A percentile compares a stretch with the other conserved stretches of the same genome.
Evolutionary conservation across 495 filamentous ascomycete genomes (phyloP).

Genomic region (Pseudomonodictys pantanalensis): DNA sequence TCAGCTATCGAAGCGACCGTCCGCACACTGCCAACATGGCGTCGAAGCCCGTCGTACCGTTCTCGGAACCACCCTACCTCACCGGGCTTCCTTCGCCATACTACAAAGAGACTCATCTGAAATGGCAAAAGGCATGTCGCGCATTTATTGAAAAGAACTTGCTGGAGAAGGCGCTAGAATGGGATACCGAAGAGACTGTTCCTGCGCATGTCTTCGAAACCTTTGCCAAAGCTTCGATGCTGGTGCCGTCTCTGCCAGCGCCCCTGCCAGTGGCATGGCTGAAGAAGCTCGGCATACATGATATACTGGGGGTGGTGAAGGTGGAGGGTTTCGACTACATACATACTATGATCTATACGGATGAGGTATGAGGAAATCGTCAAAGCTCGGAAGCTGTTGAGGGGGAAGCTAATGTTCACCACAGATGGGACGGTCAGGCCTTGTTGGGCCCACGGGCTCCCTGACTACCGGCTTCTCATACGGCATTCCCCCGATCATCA

Average conservation of each 20-base stretch:
- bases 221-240: slow-evolving; percentile 51
- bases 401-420: neutral
- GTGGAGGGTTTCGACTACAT: slow-evolving; percentile 75
- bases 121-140: slow-evolving; percentile 68
- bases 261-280: slow-evolving; percentile 67
- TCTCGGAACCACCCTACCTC: slow-evolving; percentile 72
- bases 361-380: slow-evolving; percentile 49
- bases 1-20: no score
- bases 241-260: slow-evolving; percentile 62
- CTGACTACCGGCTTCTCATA: slow-evolving; percentile 69
- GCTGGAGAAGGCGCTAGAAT: slow-evolving; percentile 59
- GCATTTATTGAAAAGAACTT: slow-evolving; percentile 61
- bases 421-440: slow-evolving; percentile 61
- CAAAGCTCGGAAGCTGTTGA: neutral
- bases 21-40: slow-evolving; percentile 24
- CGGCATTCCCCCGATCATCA: slow-evolving; percentile 66
- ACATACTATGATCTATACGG: slow-evolving; percentile 64
- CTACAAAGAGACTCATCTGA: slow-evolving; percentile 57
- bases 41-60: slow-evolving; percentile 50
- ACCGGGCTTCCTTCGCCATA: slow-evolving; percentile 67
- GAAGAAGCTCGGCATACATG: slow-evolving; percentile 60
- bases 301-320: slow-evolving; percentile 62
- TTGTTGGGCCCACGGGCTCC: slow-evolving; percentile 57
- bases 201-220: slow-evolving; percentile 59
- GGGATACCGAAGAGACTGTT: slow-evolving; percentile 60